Conservation (phyloP, 495 filamentous ascomycete genomes). For the Oidiodendron maius region DNA sequence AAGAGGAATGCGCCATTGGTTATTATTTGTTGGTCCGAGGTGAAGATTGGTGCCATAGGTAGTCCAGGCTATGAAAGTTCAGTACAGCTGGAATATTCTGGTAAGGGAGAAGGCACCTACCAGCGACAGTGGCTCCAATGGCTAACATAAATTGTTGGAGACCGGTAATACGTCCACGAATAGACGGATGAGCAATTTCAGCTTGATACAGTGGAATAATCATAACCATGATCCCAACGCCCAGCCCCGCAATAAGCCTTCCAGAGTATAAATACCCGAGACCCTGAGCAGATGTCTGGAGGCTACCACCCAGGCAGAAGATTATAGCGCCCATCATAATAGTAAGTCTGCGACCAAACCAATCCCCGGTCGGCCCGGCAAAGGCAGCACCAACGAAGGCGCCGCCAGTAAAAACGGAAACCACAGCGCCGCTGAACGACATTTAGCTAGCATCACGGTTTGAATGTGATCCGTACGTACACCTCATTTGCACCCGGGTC, state of each 20-base stretch:
- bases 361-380: slow-evolving; percentile 32
- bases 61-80: slow-evolving; percentile 36
- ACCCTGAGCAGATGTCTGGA: slow-evolving; percentile 32
- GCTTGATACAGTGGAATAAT: slow-evolving; percentile 38
- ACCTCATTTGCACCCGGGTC: slow-evolving; percentile 42
- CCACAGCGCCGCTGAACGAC: slow-evolving; percentile 7
- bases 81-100: not conserved
- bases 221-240: slow-evolving; percentile 46
- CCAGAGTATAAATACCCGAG: slow-evolving; percentile 30
- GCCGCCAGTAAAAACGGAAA: slow-evolving; percentile 12
- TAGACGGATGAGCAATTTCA: slow-evolving; percentile 48
- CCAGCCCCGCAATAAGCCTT: slow-evolving; percentile 45
- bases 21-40: not conserved
- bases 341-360: slow-evolving; percentile 27
- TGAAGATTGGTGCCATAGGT: slow-evolving; percentile 33
- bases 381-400: slow-evolving; percentile 32
- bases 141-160: slow-evolving; percentile 19
- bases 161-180: slow-evolving; percentile 42
- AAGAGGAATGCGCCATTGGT: slow-evolving; percentile 48
- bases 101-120: not conserved
- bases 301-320: slow-evolving; percentile 30
- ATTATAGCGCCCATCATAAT: slow-evolving; percentile 28
- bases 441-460: not conserved
- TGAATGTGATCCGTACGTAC: slow-evolving; percentile 1
- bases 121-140: not conserved